phyloP scores from a whole-genome alignment of 176 grass and related monocot genomes.

The Pontederia crassipes region DNA sequence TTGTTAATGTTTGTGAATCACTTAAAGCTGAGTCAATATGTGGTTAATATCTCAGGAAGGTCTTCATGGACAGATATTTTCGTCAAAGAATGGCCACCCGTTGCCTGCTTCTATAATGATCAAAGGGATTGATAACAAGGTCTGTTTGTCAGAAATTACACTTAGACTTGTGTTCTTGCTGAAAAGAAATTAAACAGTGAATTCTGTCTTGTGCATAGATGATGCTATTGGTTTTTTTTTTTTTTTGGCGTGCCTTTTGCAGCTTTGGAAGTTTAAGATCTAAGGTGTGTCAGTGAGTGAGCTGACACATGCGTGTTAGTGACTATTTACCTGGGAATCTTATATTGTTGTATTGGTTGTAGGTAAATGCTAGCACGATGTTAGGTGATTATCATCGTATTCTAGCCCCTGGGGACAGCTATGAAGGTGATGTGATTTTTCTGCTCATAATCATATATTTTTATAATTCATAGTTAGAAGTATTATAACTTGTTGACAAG shows the following conservation, averaged over 20 bases:
- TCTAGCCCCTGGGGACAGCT: conserved; percentile 47
- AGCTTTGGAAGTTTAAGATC: background rate
- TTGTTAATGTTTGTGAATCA: background rate
- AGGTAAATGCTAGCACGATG: conserved; percentile 48
- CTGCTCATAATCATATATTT: background rate
- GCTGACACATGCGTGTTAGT: conserved; percentile 7
- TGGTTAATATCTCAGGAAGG: conserved; percentile 47
- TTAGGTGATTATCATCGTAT: conserved; percentile 89
- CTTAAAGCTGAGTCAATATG: background rate
- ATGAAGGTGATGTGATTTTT: conserved; percentile 42
- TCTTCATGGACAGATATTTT: conserved; percentile 91
- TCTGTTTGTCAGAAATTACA: conserved; percentile 24
- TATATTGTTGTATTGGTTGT: conserved; percentile 7
- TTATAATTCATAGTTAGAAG: background rate
- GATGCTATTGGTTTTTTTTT: background rate
- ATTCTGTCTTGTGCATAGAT: background rate
- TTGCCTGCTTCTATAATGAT: conserved; percentile 53
- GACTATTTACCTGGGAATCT: background rate
- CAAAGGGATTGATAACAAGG: conserved; percentile 55
- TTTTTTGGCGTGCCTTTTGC: background rate
- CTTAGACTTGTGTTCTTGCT: conserved; percentile 1
- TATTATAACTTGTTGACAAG: background rate
- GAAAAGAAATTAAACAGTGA: background rate
- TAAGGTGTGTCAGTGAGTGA: background rate
- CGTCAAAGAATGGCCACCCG: conserved; percentile 59